These are phyloP conservation scores for Pistacia vera DNA, from an alignment of 345 rosid genomes.

Conservation along the genomic window DNA sequence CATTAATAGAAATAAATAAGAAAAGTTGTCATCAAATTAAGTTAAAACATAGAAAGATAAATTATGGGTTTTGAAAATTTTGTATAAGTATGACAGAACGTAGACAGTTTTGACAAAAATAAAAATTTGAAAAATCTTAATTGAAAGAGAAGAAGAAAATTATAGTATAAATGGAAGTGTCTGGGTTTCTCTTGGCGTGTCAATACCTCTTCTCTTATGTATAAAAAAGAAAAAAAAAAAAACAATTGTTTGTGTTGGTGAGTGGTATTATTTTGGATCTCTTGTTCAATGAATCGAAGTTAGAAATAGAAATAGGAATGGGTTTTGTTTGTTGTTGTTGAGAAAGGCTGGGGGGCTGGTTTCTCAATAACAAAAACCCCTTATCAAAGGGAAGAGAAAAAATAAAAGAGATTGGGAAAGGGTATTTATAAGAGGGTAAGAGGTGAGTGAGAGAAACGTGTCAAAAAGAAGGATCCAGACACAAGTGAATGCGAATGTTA, in stretches of 20 bases:
- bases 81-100: constrained; percentile 10
- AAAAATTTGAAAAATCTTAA: constrained; percentile 18
- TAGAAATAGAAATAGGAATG: not conserved
- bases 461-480: constrained; percentile 23
- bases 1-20: not conserved
- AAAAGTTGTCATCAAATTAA: constrained; percentile 16
- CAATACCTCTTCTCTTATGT: no score
- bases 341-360: constrained; percentile 13
- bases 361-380: constrained; percentile 18
- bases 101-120: constrained; percentile 22
- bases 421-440: constrained; percentile 27
- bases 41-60: constrained; percentile 13
- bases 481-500: no score
- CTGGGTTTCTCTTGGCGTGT: no score
- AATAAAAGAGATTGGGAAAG: constrained; percentile 4
- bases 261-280: constrained; percentile 31
- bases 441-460: constrained; percentile 29
- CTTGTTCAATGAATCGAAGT: constrained; percentile 18
- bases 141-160: not conserved
- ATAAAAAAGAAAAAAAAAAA: not conserved
- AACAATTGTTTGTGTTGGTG: not conserved
- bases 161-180: constrained; percentile 9
- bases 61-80: constrained; percentile 19
- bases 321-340: constrained; percentile 14
- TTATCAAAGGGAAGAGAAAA: constrained; percentile 23